phyloP scores from a whole-genome alignment of 2,329 filamentous ascomycete genomes.

The Penicillium sclerotigenum region DNA sequence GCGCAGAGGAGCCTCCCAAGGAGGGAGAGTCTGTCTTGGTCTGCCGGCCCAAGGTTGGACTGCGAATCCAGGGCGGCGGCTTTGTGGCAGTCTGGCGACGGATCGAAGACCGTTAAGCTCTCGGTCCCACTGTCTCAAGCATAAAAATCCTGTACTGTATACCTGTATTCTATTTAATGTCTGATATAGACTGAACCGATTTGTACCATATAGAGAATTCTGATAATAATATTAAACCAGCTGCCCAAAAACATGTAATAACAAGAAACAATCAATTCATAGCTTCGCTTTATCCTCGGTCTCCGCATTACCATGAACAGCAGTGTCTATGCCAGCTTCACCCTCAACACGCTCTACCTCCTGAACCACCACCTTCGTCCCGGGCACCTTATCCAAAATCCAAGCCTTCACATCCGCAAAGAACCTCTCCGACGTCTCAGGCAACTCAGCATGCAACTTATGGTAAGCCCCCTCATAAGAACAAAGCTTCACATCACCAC shows the following conservation, averaged over 20 bases:
- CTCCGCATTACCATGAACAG: background rate
- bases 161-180: slow-evolving; percentile 10
- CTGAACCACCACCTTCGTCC: background rate
- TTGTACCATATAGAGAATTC: slow-evolving; percentile 5
- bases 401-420: slow-evolving; percentile 61
- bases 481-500: slow-evolving; percentile 67
- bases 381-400: slow-evolving; percentile 49
- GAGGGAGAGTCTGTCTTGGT: slow-evolving; percentile 44
- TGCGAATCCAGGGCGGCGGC: slow-evolving; percentile 48
- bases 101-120: slow-evolving; percentile 33
- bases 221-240: background rate
- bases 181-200: slow-evolving; percentile 1
- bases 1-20: slow-evolving; percentile 15
- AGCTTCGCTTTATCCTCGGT: slow-evolving; percentile 6
- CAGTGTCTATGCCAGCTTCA: background rate
- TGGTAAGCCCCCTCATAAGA: slow-evolving; percentile 76
- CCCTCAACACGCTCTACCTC: background rate
- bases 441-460: slow-evolving; percentile 48
- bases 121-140: slow-evolving; percentile 1
- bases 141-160: slow-evolving; percentile 9
- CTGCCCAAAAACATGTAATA: background rate
- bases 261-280: background rate
- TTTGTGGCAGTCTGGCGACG: slow-evolving; percentile 52
- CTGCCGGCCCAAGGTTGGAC: slow-evolving; percentile 53
- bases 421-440: slow-evolving; percentile 37